Base-by-base conservation (phyloP, 2,329 filamentous ascomycete genomes). In the Eutypella sp. region DNA sequence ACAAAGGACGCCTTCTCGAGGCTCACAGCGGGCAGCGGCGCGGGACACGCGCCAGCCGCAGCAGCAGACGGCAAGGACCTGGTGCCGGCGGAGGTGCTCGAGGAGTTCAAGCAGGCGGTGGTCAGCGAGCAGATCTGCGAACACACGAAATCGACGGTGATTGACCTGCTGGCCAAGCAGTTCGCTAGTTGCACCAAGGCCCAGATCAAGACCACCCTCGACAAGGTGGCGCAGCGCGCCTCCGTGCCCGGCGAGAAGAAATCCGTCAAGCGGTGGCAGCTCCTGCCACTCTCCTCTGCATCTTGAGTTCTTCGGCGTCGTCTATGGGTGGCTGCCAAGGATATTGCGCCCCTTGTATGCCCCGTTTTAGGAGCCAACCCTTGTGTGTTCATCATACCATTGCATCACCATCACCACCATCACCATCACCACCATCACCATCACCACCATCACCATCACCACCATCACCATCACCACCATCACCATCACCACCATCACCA, bases 101-200 rank as follows among this genome's bases (percentile, higher is more conserved):
- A 72, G 1, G 64, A 83, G 10, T 89, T 95, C 65, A 90, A 84
- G 63, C 69, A 74, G 24, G 80, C 80, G 1, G 74, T 95, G n/a
- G 67, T 82, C 41, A 85, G 82, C 16, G 85, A 80, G 51, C 78
- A 86, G 38, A 66, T 67, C 52, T 61, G 61, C 16, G 67, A 64
- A 34, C 70, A 89, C 41, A 87, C 81, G 33, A 93, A 93, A 67
- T 66, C 82, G 2, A 88, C 86, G 7, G 68, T 93, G 55, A 74
- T 89, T 8, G 88, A 92, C 63, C 75, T 85, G 5, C 65, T 95
- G 49, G 88, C 89, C 65, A 84, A 85, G 60, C 75, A 81, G 54
- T 89, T 92, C 54, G 80, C 84, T 1, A 83, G 83, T 50, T 76
- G 84, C 39, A 79, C 84, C 2, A 88, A 84, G 57, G 79, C 81